Percentiles rank a stretch among this genome's conserved stretches.
Evolutionary conservation across 345 rosid species (phyloP).

Genomic region (Erodium maritimum): DNA sequence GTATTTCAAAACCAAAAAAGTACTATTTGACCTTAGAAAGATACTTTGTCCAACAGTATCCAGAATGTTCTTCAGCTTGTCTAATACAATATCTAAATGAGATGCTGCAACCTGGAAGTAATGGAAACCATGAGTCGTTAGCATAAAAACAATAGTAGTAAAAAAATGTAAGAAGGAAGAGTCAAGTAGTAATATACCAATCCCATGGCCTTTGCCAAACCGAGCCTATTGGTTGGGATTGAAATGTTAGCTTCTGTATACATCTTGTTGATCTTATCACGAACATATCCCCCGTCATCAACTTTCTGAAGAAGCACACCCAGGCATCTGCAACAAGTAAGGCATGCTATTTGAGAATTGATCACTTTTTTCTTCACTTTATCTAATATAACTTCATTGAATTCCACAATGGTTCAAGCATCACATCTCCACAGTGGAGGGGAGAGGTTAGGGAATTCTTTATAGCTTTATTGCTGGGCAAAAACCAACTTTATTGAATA

Average conservation of each 20-base stretch:
- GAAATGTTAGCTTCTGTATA: constrained; percentile 71
- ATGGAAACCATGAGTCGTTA: constrained; percentile 11
- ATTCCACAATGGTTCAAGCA: too few species aligned
- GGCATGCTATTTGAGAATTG: constrained; percentile 4
- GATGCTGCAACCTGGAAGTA: constrained; percentile 86
- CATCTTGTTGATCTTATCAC: constrained; percentile 80
- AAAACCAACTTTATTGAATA: not conserved
- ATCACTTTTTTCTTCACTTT: not conserved
- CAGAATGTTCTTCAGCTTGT: constrained; percentile 76
- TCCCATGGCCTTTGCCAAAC: constrained; percentile 97
- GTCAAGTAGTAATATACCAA: constrained; percentile 42
- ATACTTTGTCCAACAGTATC: constrained; percentile 74
- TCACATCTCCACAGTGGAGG: too few species aligned
- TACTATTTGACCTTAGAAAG: constrained; percentile 55
- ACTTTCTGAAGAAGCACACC: constrained; percentile 92
- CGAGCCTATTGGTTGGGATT: constrained; percentile 84
- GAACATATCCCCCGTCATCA: constrained; percentile 69
- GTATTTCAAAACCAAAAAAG: not conserved
- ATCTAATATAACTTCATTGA: not conserved
- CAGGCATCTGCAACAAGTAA: constrained; percentile 50
- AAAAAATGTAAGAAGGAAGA: not conserved
- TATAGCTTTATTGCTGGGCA: too few species aligned
- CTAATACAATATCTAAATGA: constrained; percentile 87
- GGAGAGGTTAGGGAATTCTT: too few species aligned
- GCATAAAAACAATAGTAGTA: too few species aligned